Evolutionary conservation across 1,139 yeast genomes (phyloP).

Genomic region (Lodderomyces elongisporus): DNA sequence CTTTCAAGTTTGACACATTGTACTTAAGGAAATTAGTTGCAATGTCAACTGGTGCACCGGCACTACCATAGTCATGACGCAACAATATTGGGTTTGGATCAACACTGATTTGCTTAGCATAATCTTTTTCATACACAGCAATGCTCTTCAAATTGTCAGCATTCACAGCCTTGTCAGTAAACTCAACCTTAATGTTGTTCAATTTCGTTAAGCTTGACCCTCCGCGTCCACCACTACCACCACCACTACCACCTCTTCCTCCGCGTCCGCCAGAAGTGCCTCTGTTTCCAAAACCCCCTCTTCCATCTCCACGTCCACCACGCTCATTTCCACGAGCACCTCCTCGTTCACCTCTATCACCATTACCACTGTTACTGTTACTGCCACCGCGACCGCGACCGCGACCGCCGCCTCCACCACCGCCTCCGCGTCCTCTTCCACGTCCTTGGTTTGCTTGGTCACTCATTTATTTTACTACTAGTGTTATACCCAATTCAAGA

Average conservation of each 20-base stretch:
- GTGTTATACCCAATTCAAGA: too few species aligned
- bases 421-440: slow-evolving; percentile 1
- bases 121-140: slow-evolving; percentile 5
- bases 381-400: slow-evolving; percentile 2
- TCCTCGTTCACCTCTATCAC: not conserved
- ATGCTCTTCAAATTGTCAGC: slow-evolving; percentile 3
- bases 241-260: not conserved
- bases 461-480: not conserved
- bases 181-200: not conserved
- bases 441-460: not conserved
- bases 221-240: not conserved
- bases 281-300: too few species aligned
- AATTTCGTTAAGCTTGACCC: slow-evolving; percentile 1
- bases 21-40: slow-evolving; percentile 12
- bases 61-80: slow-evolving; percentile 10
- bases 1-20: slow-evolving; percentile 9
- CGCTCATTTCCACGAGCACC: too few species aligned
- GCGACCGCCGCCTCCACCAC: slow-evolving; percentile 1
- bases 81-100: slow-evolving; percentile 8
- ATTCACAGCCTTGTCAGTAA: not conserved
- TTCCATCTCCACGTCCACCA: not conserved
- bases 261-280: too few species aligned
- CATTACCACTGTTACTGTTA: not conserved
- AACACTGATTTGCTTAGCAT: slow-evolving; percentile 3
- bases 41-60: slow-evolving; percentile 9